Percentiles rank a stretch among this genome's conserved stretches.
Conservation (phyloP, 495 filamentous ascomycete genomes). For the Daldinia caldariorum region DNA sequence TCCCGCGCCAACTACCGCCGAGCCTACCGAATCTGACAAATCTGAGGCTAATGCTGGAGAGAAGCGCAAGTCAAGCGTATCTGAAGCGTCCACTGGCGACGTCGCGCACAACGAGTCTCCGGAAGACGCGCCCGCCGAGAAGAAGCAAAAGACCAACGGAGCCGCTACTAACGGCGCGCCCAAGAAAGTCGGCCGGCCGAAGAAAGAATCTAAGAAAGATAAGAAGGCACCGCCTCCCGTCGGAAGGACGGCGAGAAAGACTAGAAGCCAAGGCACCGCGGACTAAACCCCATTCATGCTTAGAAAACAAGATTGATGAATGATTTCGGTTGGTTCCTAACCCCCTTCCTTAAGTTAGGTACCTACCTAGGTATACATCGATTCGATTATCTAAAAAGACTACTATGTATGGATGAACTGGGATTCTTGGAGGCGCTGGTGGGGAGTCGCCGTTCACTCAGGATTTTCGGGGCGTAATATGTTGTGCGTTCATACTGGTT, state of each 20-base stretch:
- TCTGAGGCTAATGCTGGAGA: conserved; percentile 25
- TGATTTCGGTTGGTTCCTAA: conserved; percentile 20
- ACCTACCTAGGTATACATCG: conserved; percentile 9
- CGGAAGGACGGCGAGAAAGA: conserved; percentile 55
- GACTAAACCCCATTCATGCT: conserved; percentile 28
- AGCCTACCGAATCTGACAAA: conserved; percentile 24
- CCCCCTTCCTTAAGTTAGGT: conserved; percentile 1
- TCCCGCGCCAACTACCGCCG: conserved; percentile 6
- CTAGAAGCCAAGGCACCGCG: conserved; percentile 56
- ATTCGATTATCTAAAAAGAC: conserved; percentile 9
- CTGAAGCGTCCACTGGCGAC: conserved; percentile 35
- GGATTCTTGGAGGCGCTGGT: conserved; percentile 21
- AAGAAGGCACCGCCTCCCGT: conserved; percentile 46
- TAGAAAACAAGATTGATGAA: conserved; percentile 2
- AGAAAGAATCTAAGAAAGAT: conserved; percentile 54
- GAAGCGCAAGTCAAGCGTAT: conserved; percentile 48
- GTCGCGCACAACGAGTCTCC: conserved; percentile 17
- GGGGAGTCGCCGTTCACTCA: conserved; percentile 10
- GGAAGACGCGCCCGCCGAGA: conserved; percentile 40
- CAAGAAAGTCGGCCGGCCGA: conserved; percentile 51
- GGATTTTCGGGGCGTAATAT: conserved; percentile 1
- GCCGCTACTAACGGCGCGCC: conserved; percentile 37
- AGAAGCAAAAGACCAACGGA: conserved; percentile 51
- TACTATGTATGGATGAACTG: neutral
- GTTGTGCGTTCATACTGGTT: conserved; percentile 8